Percentiles rank a stretch among this genome's conserved stretches.
Evolutionary conservation across 441 rosid genomes (phyloP).

Genomic region (Gossypium gossypioides): DNA sequence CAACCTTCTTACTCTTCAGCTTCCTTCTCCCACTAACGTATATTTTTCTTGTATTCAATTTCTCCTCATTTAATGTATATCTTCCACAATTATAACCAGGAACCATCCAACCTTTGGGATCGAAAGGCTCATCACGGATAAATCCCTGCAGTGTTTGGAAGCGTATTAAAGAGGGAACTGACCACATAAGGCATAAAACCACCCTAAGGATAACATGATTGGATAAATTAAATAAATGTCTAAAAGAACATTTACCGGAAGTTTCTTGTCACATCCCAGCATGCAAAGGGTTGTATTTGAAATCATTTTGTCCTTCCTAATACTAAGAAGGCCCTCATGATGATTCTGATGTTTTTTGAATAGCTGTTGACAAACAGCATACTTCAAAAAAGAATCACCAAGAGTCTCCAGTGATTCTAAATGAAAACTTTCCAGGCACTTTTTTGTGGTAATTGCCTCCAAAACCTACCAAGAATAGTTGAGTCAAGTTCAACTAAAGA

Average conservation of each 20-base stretch:
- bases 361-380: conserved; percentile 65
- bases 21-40: conserved; percentile 34
- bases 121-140: conserved; percentile 61
- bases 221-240: background rate
- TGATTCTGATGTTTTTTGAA: conserved; percentile 39
- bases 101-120: conserved; percentile 61
- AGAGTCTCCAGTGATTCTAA: conserved; percentile 84
- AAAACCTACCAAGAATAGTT: conserved; percentile 41
- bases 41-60: conserved; percentile 30
- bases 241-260: conserved; percentile 44
- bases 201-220: background rate
- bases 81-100: conserved; percentile 48
- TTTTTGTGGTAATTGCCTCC: conserved; percentile 82
- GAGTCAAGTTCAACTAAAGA: background rate
- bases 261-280: conserved; percentile 57
- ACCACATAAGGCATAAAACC: background rate
- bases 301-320: conserved; percentile 48
- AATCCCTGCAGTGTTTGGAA: conserved; percentile 48
- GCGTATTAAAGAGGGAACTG: background rate
- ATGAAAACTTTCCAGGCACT: conserved; percentile 69
- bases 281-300: conserved; percentile 65
- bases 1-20: conserved; percentile 53
- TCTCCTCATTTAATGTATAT: conserved; percentile 27
- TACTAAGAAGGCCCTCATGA: conserved; percentile 80
- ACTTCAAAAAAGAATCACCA: conserved; percentile 86